Base-by-base conservation (phyloP, 83 land plant species). In the Larix sibirica region DNA sequence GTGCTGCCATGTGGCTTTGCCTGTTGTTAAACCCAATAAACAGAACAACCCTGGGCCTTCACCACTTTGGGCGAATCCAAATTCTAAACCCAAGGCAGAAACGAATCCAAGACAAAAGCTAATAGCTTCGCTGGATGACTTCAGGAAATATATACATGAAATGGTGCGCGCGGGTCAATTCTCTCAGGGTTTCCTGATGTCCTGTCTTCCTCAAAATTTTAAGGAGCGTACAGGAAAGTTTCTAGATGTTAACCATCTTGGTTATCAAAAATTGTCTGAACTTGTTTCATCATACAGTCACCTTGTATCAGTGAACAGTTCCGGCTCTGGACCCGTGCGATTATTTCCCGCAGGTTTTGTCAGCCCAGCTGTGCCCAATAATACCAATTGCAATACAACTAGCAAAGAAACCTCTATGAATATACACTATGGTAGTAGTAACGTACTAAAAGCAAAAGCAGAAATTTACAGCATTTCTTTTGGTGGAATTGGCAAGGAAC, bases 111-210 rank as follows among this genome's bases (percentile, higher is more conserved):
- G n/a, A 38, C 2, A 33, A 40, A n/a, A 71, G 42, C 42, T 21
- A 71, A 71, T 6, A 47, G 54, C 54, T 17, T 17, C 21, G 2
- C 12, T 0, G 42, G 54, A 18, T 38, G 76, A 71, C 42, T 71
- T 40, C 20, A 16, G 8, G 6, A 6, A 9, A 42, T 71, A 38
- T 36, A 18, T 71, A 5, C 8, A 38, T 3, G 8, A 71, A 18
- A 71, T 71, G 76, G 76, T 40, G 21, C 18, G 20, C 76, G 40
- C 6, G 6, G 75, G 76, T 40, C 12, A 36, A 16, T 71, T 71
- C 54, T 71, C 76, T 40, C 76, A 71, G 54, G 76, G 76, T 38
- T 71, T 38, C 44, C 40, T 71, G 24, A 38, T 71, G 54, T 71
- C 76, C 9, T 0, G 9, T 38, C 54, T 71, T 6, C 76, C 23